These are phyloP conservation scores for Diaporthe sp. DNA, from an alignment of 2,329 filamentous ascomycete species.

Conservation along the genomic window DNA sequence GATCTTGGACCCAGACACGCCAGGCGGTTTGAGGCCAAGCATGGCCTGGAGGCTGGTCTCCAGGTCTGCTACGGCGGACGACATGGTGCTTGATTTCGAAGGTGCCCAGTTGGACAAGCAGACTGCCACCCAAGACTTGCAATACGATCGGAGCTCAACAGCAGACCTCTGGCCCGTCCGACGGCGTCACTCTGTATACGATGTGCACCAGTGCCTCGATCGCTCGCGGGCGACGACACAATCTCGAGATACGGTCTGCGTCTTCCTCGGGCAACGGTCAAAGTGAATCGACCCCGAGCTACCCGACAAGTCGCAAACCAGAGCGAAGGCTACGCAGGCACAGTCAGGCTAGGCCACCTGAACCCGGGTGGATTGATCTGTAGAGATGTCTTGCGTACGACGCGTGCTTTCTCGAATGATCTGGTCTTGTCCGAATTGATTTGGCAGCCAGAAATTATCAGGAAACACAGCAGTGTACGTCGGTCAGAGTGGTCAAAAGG, in stretches of 20 bases:
- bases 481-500: slow-evolving; percentile 20
- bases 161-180: slow-evolving; percentile 35
- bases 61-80: slow-evolving; percentile 89
- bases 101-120: slow-evolving; percentile 2
- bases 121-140: slow-evolving; percentile 8
- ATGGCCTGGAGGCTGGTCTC: slow-evolving; percentile 92
- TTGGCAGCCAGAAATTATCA: slow-evolving; percentile 9
- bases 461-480: slow-evolving; percentile 18
- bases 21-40: slow-evolving; percentile 89
- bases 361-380: slow-evolving; percentile 7
- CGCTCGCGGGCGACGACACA: slow-evolving; percentile 25
- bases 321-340: slow-evolving; percentile 33
- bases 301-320: slow-evolving; percentile 19
- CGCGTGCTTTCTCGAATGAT: slow-evolving; percentile 3
- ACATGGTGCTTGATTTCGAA: slow-evolving; percentile 62
- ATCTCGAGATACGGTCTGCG: slow-evolving; percentile 24
- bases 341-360: slow-evolving; percentile 27
- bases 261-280: slow-evolving; percentile 21
- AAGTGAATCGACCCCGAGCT: background rate
- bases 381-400: slow-evolving; percentile 4
- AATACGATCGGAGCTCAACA: slow-evolving; percentile 36
- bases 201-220: slow-evolving; percentile 19
- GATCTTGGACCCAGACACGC: slow-evolving; percentile 94
- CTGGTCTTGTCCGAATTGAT: background rate
- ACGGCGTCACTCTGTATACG: slow-evolving; percentile 17